Evolutionary conservation across 352 stramenopile species (phyloP).

Genomic region (Phytophthora idaei): DNA sequence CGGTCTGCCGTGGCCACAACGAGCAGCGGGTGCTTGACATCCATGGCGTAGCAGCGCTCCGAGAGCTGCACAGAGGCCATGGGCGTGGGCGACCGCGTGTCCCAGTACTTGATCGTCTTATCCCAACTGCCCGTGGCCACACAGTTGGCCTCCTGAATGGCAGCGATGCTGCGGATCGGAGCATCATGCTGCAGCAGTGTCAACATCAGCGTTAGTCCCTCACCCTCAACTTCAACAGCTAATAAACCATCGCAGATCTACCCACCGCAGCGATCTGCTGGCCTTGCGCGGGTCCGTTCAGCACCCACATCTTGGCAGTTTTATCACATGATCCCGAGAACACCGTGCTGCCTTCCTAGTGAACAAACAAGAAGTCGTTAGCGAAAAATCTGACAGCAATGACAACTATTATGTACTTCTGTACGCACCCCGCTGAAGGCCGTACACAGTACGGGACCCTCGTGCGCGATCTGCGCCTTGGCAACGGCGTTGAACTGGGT

Average conservation of each 20-base stretch:
- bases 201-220: constrained; percentile 27
- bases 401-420: neutral
- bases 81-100: constrained; percentile 90
- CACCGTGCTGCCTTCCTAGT: constrained; percentile 92
- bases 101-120: constrained; percentile 97
- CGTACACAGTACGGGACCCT: constrained; percentile 92
- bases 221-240: neutral
- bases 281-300: constrained; percentile 76
- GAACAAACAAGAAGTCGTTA: neutral
- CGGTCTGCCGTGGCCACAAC: constrained; percentile 94
- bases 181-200: constrained; percentile 83
- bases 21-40: constrained; percentile 92
- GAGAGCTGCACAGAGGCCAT: constrained; percentile 91
- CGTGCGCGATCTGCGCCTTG: constrained; percentile 88
- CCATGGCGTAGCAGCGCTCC: constrained; percentile 95
- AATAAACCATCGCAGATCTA: neutral
- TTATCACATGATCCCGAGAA: constrained; percentile 95
- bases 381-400: neutral
- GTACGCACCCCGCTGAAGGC: constrained; percentile 83
- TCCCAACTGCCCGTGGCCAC: constrained; percentile 95
- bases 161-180: constrained; percentile 90
- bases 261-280: constrained; percentile 82
- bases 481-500: constrained; percentile 76
- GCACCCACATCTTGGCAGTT: constrained; percentile 95
- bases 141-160: constrained; percentile 85